phyloP scores from a whole-genome alignment of 2,329 filamentous ascomycete genomes.

The Colletotrichum higginsianum region DNA sequence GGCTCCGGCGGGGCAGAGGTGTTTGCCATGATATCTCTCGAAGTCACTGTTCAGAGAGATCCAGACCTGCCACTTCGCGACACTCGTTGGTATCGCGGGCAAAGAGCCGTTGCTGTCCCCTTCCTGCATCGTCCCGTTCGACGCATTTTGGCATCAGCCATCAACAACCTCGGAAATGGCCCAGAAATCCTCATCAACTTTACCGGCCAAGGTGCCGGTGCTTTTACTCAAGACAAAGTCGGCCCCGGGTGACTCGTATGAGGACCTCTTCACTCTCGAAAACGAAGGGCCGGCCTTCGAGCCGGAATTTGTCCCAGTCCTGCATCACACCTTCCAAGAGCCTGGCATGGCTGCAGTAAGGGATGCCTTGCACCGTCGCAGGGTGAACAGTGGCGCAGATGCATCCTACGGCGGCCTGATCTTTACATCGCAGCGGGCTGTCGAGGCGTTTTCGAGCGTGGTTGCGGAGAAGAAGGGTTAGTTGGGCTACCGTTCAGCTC shows the following conservation, averaged over 20 bases:
- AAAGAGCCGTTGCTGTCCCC: background rate
- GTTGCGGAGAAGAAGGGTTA: conserved; percentile 67
- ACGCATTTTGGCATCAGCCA: background rate
- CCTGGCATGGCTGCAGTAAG: conserved; percentile 69
- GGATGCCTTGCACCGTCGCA: conserved; percentile 60
- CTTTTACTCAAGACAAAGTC: conserved; percentile 86
- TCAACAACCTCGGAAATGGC: conserved; percentile 11
- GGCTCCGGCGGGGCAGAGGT: conserved; percentile 15
- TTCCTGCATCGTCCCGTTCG: background rate
- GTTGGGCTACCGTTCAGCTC: conserved; percentile 54
- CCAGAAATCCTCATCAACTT: conserved; percentile 37
- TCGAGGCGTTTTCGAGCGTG: conserved; percentile 80
- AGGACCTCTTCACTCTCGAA: conserved; percentile 73
- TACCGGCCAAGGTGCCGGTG: conserved; percentile 64
- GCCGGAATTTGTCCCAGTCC: conserved; percentile 81
- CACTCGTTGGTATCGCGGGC: background rate
- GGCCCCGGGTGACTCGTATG: conserved; percentile 78
- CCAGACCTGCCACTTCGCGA: background rate
- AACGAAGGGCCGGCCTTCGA: conserved; percentile 64
- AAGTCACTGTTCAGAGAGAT: background rate
- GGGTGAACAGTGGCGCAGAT: conserved; percentile 55
- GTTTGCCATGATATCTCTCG: background rate
- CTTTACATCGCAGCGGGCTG: conserved; percentile 87
- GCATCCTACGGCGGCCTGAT: conserved; percentile 80
- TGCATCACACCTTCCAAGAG: conserved; percentile 78